phyloP scores from a whole-genome alignment of 345 rosid genomes.

The Camelina hispida region DNA sequence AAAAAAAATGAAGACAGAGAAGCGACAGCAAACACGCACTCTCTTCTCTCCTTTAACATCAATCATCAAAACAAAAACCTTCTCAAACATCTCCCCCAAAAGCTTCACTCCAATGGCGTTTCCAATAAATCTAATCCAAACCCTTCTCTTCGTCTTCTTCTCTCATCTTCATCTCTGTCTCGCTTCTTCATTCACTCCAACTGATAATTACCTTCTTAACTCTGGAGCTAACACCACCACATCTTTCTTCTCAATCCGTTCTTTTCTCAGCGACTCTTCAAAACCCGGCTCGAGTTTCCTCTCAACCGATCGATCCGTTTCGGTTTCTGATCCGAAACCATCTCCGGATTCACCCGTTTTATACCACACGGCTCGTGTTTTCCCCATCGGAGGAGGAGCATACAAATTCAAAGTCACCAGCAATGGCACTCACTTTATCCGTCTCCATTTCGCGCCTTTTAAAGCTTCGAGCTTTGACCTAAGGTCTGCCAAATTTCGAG shows the following conservation, averaged over 20 bases:
- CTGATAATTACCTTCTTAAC: conserved; percentile 78
- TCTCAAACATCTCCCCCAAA: conserved; percentile 12
- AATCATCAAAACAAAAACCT: not conserved
- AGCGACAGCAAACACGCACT: conserved; percentile 42
- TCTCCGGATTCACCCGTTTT: conserved; percentile 54
- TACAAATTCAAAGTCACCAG: conserved; percentile 57
- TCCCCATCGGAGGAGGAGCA: conserved; percentile 31
- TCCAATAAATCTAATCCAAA: conserved; percentile 19
- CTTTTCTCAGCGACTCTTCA: conserved; percentile 66
- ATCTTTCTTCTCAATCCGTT: conserved; percentile 57
- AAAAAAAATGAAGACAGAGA: conserved; percentile 30
- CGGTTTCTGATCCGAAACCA: conserved; percentile 59
- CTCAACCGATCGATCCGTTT: conserved; percentile 53
- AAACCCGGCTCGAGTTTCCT: conserved; percentile 45
- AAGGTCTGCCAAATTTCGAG: conserved; percentile 59
- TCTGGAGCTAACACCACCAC: conserved; percentile 69
- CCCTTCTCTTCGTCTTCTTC: conserved; percentile 22
- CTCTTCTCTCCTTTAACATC: conserved; percentile 9
- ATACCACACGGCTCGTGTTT: conserved; percentile 60
- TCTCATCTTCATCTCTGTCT: conserved; percentile 37
- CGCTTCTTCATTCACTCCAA: conserved; percentile 59
- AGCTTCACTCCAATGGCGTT: conserved; percentile 42
- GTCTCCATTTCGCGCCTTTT: conserved; percentile 93
- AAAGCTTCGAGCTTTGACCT: conserved; percentile 53
- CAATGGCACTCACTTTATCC: conserved; percentile 76